Percentiles rank a stretch among this genome's conserved stretches.
These are phyloP conservation scores for Chlorencoelia australis DNA, from an alignment of 2,329 filamentous ascomycete genomes.

Conservation along the genomic window DNA sequence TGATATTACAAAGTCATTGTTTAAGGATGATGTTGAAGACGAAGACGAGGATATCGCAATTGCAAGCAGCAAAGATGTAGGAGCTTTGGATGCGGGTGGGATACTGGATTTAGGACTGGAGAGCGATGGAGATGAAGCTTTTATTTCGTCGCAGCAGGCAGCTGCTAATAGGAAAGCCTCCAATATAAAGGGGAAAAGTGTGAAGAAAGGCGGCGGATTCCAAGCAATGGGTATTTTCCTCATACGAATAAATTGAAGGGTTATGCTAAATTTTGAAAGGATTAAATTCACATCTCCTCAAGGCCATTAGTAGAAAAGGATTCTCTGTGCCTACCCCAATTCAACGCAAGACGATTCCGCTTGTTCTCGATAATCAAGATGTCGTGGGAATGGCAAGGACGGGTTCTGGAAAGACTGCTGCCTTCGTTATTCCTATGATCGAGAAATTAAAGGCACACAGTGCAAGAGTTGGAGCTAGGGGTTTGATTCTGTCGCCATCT, in stretches of 20 bases:
- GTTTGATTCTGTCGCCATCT: slow-evolving; percentile 81
- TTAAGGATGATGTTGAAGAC: slow-evolving; percentile 48
- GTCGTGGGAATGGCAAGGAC: slow-evolving; percentile 99
- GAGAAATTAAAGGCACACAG: slow-evolving; percentile 85
- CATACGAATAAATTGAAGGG: not conserved
- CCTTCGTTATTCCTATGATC: slow-evolving; percentile 98
- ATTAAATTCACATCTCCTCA: slow-evolving; percentile 71
- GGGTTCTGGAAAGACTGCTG: slow-evolving; percentile 96
- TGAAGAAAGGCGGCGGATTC: slow-evolving; percentile 94
- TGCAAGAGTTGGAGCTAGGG: slow-evolving; percentile 74
- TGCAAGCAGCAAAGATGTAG: slow-evolving; percentile 28
- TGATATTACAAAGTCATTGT: slow-evolving; percentile 75
- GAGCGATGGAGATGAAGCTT: slow-evolving; percentile 65
- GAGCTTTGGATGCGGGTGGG: slow-evolving; percentile 47
- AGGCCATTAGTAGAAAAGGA: slow-evolving; percentile 86
- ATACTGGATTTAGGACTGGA: slow-evolving; percentile 49
- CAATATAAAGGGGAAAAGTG: slow-evolving; percentile 72
- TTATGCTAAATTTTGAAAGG: slow-evolving; percentile 34
- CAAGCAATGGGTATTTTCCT: slow-evolving; percentile 74
- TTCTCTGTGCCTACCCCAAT: slow-evolving; percentile 96
- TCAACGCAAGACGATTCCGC: slow-evolving; percentile 89
- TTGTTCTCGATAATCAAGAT: slow-evolving; percentile 82
- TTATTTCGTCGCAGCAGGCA: slow-evolving; percentile 80
- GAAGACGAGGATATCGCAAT: slow-evolving; percentile 33
- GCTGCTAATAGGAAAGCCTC: slow-evolving; percentile 78